Base-by-base conservation (phyloP, 805 yeast genomes). In the Lipomyces orientalis region DNA sequence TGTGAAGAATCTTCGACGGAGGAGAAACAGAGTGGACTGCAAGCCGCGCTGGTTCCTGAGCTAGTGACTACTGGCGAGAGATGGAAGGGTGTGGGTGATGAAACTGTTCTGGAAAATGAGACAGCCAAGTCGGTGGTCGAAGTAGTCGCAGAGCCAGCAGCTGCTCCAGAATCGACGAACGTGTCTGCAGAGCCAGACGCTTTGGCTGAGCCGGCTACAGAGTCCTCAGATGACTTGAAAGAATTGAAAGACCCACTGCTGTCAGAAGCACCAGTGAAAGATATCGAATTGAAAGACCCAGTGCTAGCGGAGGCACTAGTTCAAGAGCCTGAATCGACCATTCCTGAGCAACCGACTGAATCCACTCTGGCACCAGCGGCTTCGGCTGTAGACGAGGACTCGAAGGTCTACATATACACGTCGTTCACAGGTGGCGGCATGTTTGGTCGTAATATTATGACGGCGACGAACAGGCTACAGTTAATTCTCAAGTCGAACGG, bases 361-460 rank as follows among this genome's bases (percentile, higher is more conserved):
- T 35, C 52, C 19, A 33, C 3, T 34, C 52, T 16, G 60, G n/a
- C n/a, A 9, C 29, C 52, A 22, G 22, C 9, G 35, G 14, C 22
- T 43, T 7, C n/a, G 35, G 33, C 54, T 46, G 22, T 46, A n/a
- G 55, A 22, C 29, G 65, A 55, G 19, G 64, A 61, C 14, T 22
- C 56, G 10, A 29, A 51, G 34, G 88, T 92, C 29, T 91, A 86
- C 77, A 77, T 93, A 33, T 92, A 83, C 79, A 93, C 97, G 0
- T 93, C 97, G 0, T 81, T 92, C 56, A 94, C 97, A 0, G 96
- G 97, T 34, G 87, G 87, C 64, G 96, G 95, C 0, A 88, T 87
- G 84, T 62, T 68, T 55, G 71, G 71, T 90, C 65, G 74, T 10
- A 67, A 89, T 76, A 86, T 93, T 77, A 86, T 88, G 70, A 85